Evolutionary conservation across 768 basidiomycete genomes (phyloP).

Genomic region (Grammothele lineata): DNA sequence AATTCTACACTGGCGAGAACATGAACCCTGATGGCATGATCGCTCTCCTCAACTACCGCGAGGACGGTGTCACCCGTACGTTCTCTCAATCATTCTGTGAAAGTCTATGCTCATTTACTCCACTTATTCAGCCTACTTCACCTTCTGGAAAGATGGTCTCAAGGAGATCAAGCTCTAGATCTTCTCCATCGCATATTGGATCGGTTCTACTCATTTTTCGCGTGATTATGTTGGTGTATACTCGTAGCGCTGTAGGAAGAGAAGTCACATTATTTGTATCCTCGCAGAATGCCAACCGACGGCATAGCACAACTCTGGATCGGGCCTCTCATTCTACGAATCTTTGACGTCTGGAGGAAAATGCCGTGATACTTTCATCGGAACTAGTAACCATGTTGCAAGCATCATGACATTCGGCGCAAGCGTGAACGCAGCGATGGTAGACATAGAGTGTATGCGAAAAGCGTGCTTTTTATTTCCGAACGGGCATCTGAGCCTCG

Average conservation of each 20-base stretch:
- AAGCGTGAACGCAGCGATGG: too few species aligned
- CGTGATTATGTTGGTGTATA: slow-evolving; percentile 11
- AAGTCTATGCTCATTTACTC: slow-evolving; percentile 13
- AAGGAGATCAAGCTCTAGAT: slow-evolving; percentile 69
- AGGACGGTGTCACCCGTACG: slow-evolving; percentile 81
- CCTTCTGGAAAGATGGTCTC: slow-evolving; percentile 94
- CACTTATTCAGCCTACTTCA: slow-evolving; percentile 93
- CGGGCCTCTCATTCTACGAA: too few species aligned
- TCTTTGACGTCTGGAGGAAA: too few species aligned
- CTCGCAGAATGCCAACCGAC: slow-evolving; percentile 7
- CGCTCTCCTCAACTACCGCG: slow-evolving; percentile 90
- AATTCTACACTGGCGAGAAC: slow-evolving; percentile 75
- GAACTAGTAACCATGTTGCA: too few species aligned
- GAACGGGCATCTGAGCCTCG: slow-evolving; percentile 1
- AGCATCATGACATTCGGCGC: too few species aligned
- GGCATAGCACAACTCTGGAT: not conserved
- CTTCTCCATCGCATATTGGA: slow-evolving; percentile 1
- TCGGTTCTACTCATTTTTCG: slow-evolving; percentile 3
- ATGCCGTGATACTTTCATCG: too few species aligned
- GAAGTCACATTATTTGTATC: slow-evolving; percentile 14
- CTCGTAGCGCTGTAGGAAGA: slow-evolving; percentile 14
- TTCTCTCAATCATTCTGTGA: slow-evolving; percentile 12
- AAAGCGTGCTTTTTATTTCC: slow-evolving; percentile 6
- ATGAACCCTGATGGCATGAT: slow-evolving; percentile 94
- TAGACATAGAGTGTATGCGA: too few species aligned